Evolutionary conservation across 2,329 filamentous ascomycete species (phyloP), one percentile per base, ranked within the genome.

Genomic region (Claviceps pusilla): DNA sequence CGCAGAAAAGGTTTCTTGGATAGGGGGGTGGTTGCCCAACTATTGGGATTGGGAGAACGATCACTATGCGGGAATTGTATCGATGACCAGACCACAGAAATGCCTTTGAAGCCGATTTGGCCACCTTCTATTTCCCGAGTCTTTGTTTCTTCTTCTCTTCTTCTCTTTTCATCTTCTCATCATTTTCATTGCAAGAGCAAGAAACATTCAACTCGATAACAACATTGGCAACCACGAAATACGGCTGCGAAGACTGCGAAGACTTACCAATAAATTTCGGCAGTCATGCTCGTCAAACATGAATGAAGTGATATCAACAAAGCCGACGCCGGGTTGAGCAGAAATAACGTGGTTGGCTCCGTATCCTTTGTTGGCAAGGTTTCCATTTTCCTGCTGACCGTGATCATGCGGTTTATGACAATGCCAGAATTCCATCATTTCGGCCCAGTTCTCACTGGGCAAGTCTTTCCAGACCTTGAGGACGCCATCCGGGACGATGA

Each of bases 381-480:
- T 67, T n/a, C 77, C 70, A 28, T 76, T 62, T 35, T 73, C 64
- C 46, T 73, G 69, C 37, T 67, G 59, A 19, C 67, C 67, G 57
- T 81, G 73, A 54, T 82, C 74, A 57, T 83, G 76, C 43, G 94
- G 93, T 69, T 97, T 97, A 68, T 98, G 93, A 64, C 93, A 98
- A 69, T 98, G 94, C 93, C 93, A 98, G 61, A 98, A 95, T 68
- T 98, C 94, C 93, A 98, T 98, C 90, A 98, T 95, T 71, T 98
- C 93, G 0, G 93, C 94, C 93, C 93, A 98, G 64, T 95, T 91
- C 62, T 95, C 89, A 64, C 89, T 95, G 0, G 93, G 93, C 19
- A 98, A 73, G 64, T 98, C 89, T 69, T 91, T 95, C 91, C 93
- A 98, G 42, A 71, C 68, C 43, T 68, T 70, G 7, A 80, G 71